phyloP scores from a whole-genome alignment of 129 eudicot genomes.

The Arctium lappa region DNA sequence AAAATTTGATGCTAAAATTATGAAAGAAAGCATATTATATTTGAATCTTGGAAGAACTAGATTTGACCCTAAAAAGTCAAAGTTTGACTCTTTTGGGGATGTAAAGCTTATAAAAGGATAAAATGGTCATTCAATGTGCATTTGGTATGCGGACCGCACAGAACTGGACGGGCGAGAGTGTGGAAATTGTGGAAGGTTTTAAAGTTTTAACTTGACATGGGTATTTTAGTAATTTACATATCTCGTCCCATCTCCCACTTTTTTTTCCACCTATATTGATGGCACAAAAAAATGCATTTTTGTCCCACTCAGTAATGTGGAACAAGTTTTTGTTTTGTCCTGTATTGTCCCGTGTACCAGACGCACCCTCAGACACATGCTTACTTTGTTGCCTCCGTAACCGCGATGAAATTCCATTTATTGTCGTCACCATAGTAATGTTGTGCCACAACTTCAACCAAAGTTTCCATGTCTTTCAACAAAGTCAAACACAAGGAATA shows the following conservation, averaged over 20 bases:
- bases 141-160: not conserved
- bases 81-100: not conserved
- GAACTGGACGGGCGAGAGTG: not conserved
- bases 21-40: not conserved
- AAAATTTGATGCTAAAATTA: not conserved
- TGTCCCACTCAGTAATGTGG: not conserved
- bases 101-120: not conserved
- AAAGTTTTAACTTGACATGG: not conserved
- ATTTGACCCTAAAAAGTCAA: slow-evolving; percentile 18
- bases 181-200: not conserved
- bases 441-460: slow-evolving; percentile 88
- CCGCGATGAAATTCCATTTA: slow-evolving; percentile 82
- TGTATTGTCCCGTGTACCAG: not conserved
- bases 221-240: not conserved
- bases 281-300: not conserved
- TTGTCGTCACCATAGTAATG: slow-evolving; percentile 77
- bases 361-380: slow-evolving; percentile 3
- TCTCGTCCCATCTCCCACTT: not conserved
- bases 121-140: not conserved
- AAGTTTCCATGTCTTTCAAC: slow-evolving; percentile 80
- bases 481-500: slow-evolving; percentile 70
- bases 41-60: not conserved
- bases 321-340: not conserved
- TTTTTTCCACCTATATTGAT: not conserved
- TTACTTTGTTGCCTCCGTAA: slow-evolving; percentile 84